phyloP scores from a whole-genome alignment of 1,284 basidiomycete genomes.

The Cystobasidium sp. region DNA sequence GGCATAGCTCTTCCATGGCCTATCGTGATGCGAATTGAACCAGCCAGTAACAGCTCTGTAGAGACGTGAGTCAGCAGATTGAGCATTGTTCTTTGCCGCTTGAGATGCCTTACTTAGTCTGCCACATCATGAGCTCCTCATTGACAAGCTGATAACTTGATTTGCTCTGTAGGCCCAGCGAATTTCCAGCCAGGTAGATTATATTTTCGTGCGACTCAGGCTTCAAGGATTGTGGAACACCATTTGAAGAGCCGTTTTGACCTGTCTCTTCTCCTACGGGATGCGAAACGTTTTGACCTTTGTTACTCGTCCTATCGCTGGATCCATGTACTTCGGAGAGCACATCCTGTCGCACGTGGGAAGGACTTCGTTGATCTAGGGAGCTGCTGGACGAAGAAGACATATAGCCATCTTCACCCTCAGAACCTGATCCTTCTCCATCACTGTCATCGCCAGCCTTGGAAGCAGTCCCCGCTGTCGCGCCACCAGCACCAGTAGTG shows the following conservation, averaged over 20 bases:
- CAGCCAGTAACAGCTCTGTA: slow-evolving; percentile 86
- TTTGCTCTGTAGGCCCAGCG: slow-evolving; percentile 81
- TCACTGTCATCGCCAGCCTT: background rate
- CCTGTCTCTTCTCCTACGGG: background rate
- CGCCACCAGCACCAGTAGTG: background rate
- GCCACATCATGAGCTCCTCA: slow-evolving; percentile 90
- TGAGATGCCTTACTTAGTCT: slow-evolving; percentile 65
- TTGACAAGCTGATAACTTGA: slow-evolving; percentile 72
- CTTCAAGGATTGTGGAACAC: background rate
- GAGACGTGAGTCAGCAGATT: slow-evolving; percentile 48
- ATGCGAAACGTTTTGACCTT: background rate
- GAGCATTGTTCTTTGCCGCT: background rate
- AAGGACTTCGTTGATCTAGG: slow-evolving; percentile 4
- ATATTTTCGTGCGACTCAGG: slow-evolving; percentile 56
- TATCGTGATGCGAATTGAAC: slow-evolving; percentile 80
- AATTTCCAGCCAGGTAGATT: slow-evolving; percentile 95
- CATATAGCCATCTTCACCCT: slow-evolving; percentile 28
- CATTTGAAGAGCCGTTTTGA: background rate
- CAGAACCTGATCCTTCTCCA: background rate
- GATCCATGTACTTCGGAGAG: slow-evolving; percentile 1
- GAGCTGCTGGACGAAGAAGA: slow-evolving; percentile 6
- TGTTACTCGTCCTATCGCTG: background rate
- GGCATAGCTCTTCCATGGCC: slow-evolving; percentile 83
- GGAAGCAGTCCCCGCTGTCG: background rate
- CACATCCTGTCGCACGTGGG: slow-evolving; percentile 1